phyloP scores from a whole-genome alignment of 2,329 filamentous ascomycete genomes.

The Metarhizium sp. region DNA sequence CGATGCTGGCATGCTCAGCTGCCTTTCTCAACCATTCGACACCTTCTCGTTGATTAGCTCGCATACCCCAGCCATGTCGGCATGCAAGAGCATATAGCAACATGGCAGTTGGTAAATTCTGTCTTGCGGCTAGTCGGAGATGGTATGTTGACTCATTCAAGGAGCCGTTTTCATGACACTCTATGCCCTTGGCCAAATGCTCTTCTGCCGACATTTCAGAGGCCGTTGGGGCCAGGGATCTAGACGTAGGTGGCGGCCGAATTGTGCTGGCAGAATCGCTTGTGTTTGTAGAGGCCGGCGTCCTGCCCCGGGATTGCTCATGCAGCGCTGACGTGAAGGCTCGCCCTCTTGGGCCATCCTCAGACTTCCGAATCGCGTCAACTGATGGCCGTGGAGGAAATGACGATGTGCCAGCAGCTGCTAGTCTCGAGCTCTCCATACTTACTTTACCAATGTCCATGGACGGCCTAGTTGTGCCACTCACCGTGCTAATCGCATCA shows the following conservation, averaged over 20 bases:
- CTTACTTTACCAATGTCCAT: slow-evolving; percentile 41
- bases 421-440: slow-evolving; percentile 31
- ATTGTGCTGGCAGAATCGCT: slow-evolving; percentile 48
- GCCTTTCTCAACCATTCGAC: slow-evolving; percentile 89
- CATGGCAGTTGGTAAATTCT: slow-evolving; percentile 88
- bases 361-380: slow-evolving; percentile 33
- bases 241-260: slow-evolving; percentile 27
- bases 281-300: slow-evolving; percentile 38
- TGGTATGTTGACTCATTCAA: slow-evolving; percentile 95
- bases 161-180: slow-evolving; percentile 78
- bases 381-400: slow-evolving; percentile 35
- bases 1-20: slow-evolving; percentile 71
- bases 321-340: slow-evolving; percentile 26
- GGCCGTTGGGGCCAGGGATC: slow-evolving; percentile 42
- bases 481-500: slow-evolving; percentile 21
- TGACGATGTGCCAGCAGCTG: slow-evolving; percentile 31
- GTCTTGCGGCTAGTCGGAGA: slow-evolving; percentile 76
- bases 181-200: slow-evolving; percentile 82
- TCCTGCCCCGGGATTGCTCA: slow-evolving; percentile 30
- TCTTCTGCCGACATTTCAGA: slow-evolving; percentile 75
- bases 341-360: slow-evolving; percentile 40
- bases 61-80: slow-evolving; percentile 96
- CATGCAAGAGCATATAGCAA: slow-evolving; percentile 91
- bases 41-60: slow-evolving; percentile 80
- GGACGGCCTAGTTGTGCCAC: slow-evolving; percentile 33